Conservation (phyloP, 2,329 filamentous ascomycete genomes). For the Calonectria crousiana region DNA sequence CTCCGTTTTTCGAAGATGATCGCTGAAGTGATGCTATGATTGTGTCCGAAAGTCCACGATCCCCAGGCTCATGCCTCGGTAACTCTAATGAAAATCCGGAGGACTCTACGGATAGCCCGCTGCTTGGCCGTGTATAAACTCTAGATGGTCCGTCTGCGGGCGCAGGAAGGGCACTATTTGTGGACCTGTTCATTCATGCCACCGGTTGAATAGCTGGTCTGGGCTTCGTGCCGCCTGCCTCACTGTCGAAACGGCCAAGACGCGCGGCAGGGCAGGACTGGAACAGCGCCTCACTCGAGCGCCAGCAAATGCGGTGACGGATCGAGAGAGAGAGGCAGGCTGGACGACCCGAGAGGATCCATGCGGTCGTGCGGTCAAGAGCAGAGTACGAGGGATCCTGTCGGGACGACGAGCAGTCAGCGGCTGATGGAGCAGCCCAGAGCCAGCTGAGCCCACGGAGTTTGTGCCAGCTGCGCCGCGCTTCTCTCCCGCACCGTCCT, state of each 20-base stretch:
- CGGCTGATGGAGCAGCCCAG: not conserved
- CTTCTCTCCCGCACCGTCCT: not conserved
- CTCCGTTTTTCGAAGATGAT: not conserved
- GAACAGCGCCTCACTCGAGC: not conserved
- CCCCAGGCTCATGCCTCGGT: not conserved
- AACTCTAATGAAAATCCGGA: not conserved
- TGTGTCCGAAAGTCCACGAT: not conserved
- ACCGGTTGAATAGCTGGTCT: not conserved
- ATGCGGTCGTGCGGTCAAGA: not conserved
- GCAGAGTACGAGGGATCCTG: not conserved
- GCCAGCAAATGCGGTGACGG: not conserved
- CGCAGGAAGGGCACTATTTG: not conserved
- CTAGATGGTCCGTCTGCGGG: constrained; percentile 3
- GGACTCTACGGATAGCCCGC: not conserved
- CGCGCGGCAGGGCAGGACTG: not conserved
- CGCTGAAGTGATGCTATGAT: not conserved
- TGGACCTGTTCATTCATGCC: not conserved
- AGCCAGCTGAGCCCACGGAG: not conserved
- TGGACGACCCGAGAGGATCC: too few relatives aligned
- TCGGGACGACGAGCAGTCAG: not conserved
- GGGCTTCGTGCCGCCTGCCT: not conserved
- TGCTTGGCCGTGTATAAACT: not conserved
- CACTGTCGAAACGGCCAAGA: not conserved
- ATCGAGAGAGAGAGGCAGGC: not conserved
- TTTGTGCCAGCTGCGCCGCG: not conserved